Base-by-base conservation (phyloP, 139 green algal species). In the Picochlorum sp. region DNA sequence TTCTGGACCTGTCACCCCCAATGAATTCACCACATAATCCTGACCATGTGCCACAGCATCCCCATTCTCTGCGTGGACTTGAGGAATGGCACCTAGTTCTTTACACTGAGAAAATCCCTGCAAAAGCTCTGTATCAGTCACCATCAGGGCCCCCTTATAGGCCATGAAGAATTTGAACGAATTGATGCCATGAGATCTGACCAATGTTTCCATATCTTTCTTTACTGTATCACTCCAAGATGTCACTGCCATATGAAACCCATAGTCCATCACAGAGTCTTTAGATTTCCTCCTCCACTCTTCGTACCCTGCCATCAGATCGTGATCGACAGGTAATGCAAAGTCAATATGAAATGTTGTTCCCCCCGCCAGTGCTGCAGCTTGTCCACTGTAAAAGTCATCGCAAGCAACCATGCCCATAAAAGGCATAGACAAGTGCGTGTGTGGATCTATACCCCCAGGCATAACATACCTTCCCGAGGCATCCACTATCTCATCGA, bases 151-250 rank as follows among this genome's bases (percentile, higher is more conserved):
- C 5, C 82, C 83, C 76, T 97, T 98, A 77, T 98, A 98, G 0
- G 92, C 92, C 81, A 98, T 84, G 81, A 98, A 98, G 72, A 97
- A 97, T 69, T 97, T 97, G 81, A 97, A 97, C 5, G 74, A 88
- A 78, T 96, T 98, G 73, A 98, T 80, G 16, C 92, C 92, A 34
- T 78, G 34, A 4, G 62, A 57, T 24, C 45, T 8, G 2, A 81
- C 77, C 13, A 97, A 69, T 18, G 57, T 30, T 0, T 8, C 85
- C 91, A 98, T 96, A 63, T 94, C 87, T 2, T 30, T 13, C 4
- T 70, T 63, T 45, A 95, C 77, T 74, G 69, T 69, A 30, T 62
- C 57, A 44, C 30, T 64, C 92, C 92, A 98, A 6, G 54, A 67
- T 15, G 87, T 97, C 47, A 98, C 79, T 7, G 91, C 91, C 84